Percentiles rank a stretch among this genome's conserved stretches.
Conservation (phyloP, 2,329 filamentous ascomycete genomes). For the Arthrobotrys entomopaga region DNA sequence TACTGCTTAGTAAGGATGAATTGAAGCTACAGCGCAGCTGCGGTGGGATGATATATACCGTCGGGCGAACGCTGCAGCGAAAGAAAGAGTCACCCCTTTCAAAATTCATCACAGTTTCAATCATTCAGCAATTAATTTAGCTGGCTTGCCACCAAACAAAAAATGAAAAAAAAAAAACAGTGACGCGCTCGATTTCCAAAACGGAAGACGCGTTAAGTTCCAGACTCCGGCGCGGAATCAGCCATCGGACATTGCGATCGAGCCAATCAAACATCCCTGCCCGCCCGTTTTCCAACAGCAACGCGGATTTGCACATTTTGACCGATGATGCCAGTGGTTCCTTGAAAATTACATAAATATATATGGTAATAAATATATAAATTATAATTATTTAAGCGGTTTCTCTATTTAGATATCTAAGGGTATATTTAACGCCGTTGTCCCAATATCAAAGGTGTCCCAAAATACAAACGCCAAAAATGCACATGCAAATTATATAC, state of each 20-base stretch:
- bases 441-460: too few relatives aligned
- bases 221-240: conserved; percentile 34
- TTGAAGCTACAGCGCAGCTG: neutral
- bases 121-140: conserved; percentile 8
- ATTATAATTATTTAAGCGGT: too few relatives aligned
- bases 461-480: too few relatives aligned
- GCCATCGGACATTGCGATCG: conserved; percentile 34
- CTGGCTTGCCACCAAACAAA: conserved; percentile 43
- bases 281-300: conserved; percentile 26
- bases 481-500: too few relatives aligned
- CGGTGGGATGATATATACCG: neutral
- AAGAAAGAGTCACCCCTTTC: conserved; percentile 26
- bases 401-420: too few relatives aligned
- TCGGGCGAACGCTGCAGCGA: neutral
- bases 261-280: conserved; percentile 31
- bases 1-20: conserved; percentile 1
- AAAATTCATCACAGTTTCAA: conserved; percentile 13
- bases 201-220: conserved; percentile 49
- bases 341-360: too few relatives aligned
- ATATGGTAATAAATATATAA: too few relatives aligned
- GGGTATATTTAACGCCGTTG: too few relatives aligned
- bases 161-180: conserved; percentile 33
- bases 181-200: conserved; percentile 45
- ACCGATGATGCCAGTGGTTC: too few relatives aligned
- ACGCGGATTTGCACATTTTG: conserved; percentile 1